Evolutionary conservation across 371 early-diverging fungal species (phyloP).

Genomic region (Circinella minor): DNA sequence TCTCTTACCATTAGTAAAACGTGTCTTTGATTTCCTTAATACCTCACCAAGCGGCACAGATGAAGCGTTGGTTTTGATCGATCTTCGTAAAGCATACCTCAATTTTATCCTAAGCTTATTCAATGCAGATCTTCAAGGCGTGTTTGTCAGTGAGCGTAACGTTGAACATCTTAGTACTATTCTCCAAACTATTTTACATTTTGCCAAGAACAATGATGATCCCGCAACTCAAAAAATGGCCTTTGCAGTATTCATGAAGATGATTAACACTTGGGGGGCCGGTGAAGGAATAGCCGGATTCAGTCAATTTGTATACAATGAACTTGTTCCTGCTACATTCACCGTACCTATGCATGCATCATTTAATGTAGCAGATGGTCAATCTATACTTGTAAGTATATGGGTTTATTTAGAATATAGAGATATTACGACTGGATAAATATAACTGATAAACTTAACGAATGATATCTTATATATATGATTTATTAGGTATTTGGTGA

Average conservation of each 20-base stretch:
- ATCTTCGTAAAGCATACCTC: conserved; percentile 84
- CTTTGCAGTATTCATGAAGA: conserved; percentile 80
- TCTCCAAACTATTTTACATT: conserved; percentile 79
- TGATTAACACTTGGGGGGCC: conserved; percentile 82
- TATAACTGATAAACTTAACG: not conserved
- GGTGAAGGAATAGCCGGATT: conserved; percentile 58
- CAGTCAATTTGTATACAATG: conserved; percentile 80
- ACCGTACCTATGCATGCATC: conserved; percentile 78
- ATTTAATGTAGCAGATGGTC: conserved; percentile 84
- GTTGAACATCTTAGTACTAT: conserved; percentile 73
- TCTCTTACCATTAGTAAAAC: conserved; percentile 79
- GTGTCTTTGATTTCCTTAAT: conserved; percentile 84
- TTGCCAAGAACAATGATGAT: conserved; percentile 76
- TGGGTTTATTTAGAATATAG: not conserved
- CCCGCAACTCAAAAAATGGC: conserved; percentile 81
- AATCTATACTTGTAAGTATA: conserved; percentile 66
- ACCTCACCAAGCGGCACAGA: conserved; percentile 89
- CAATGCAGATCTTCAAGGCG: conserved; percentile 77
- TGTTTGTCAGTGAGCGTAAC: conserved; percentile 81
- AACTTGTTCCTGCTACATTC: conserved; percentile 79
- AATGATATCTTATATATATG: not conserved
- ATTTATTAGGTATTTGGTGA: conserved; percentile 72
- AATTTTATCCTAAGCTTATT: conserved; percentile 83
- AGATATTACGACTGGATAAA: not conserved
- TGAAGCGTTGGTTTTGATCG: conserved; percentile 76